Base-by-base conservation (phyloP, 192 early-diverging fungal species). In the Chytriomyces confervae region DNA sequence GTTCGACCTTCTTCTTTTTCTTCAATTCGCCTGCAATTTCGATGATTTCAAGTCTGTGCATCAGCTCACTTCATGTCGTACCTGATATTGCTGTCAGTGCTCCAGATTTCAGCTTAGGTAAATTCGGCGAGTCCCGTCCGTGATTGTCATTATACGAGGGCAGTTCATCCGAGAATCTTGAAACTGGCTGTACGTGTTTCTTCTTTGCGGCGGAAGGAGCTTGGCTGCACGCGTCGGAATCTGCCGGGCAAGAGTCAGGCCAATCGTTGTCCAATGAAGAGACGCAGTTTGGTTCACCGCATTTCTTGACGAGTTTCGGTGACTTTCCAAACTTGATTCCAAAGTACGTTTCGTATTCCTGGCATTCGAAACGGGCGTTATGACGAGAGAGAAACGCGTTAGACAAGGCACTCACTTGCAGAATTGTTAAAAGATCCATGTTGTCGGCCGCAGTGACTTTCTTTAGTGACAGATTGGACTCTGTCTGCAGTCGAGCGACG, bases 281-380 rank as follows among this genome's bases (percentile, higher is more conserved):
- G 11, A 24, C 46, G 0, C 24, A 10, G 10, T 69, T 45, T 0
- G 0, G 68, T 36, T 48, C 47, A 78, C 77, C n/a, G n/a, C 69
- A 47, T 61, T 83, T 83, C 46, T 78, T 57, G 7, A 78, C 73
- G 27, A 89, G 77, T 61, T 86, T 86, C 9, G 88, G 88, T 6
- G 62, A 13, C 67, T 81, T 81, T 49, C 84, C 84, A 78, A 86
- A 89, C 77, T 89, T 89, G 72, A 89, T 85, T 6, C 50, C 51
- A 66, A 85, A 88, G 77, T 85, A 89, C 0, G 36, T 69, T 61
- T 89, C 88, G 77, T 79, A 89, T 66, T 89, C 88, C 86, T 88
- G 61, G 7, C 36, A 11, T 11, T 53, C 13, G 2, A 20, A 23
- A 0, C 8, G 7, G 29, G 44, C 61, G 29, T 18, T 5, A 48